These are phyloP conservation scores for Rhodotorula taiwanensis DNA, from an alignment of 768 basidiomycete species.

Conservation along the genomic window DNA sequence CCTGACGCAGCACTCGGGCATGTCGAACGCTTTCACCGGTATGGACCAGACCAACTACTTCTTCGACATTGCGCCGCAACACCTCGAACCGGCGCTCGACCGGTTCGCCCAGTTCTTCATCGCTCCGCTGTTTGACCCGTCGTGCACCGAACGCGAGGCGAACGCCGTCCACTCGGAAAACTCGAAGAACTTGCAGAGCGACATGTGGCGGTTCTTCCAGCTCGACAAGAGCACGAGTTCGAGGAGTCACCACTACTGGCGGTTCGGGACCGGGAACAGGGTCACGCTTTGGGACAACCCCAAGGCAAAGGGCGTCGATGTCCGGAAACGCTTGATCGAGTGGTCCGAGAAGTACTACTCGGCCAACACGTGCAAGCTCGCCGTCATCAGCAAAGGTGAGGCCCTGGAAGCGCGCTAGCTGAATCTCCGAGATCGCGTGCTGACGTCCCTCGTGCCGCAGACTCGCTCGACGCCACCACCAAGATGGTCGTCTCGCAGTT, in stretches of 20 bases:
- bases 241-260: slow-evolving; percentile 47
- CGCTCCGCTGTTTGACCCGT: slow-evolving; percentile 75
- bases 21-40: slow-evolving; percentile 86
- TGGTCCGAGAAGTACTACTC: slow-evolving; percentile 49
- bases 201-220: slow-evolving; percentile 90
- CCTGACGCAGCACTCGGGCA: slow-evolving; percentile 54
- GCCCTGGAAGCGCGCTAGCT: neutral
- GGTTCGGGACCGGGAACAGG: slow-evolving; percentile 49
- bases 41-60: slow-evolving; percentile 87
- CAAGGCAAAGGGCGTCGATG: slow-evolving; percentile 44
- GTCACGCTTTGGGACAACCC: slow-evolving; percentile 48
- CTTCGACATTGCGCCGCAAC: slow-evolving; percentile 56
- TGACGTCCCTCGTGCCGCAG: slow-evolving; percentile 10
- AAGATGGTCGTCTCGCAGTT: slow-evolving; percentile 41
- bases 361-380: slow-evolving; percentile 48
- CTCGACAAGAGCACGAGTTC: slow-evolving; percentile 64
- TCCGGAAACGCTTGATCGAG: slow-evolving; percentile 47
- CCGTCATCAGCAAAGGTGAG: slow-evolving; percentile 46
- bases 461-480: slow-evolving; percentile 41
- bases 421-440: neutral
- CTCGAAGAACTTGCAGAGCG: slow-evolving; percentile 88
- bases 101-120: slow-evolving; percentile 69
- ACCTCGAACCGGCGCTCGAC: slow-evolving; percentile 42
- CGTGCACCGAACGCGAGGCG: slow-evolving; percentile 79
- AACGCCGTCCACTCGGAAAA: slow-evolving; percentile 97